Evolutionary conservation across 177 flowering plant species (phyloP), one percentile per base, ranked within the genome.

Genomic region (Vitis hybrid): DNA sequence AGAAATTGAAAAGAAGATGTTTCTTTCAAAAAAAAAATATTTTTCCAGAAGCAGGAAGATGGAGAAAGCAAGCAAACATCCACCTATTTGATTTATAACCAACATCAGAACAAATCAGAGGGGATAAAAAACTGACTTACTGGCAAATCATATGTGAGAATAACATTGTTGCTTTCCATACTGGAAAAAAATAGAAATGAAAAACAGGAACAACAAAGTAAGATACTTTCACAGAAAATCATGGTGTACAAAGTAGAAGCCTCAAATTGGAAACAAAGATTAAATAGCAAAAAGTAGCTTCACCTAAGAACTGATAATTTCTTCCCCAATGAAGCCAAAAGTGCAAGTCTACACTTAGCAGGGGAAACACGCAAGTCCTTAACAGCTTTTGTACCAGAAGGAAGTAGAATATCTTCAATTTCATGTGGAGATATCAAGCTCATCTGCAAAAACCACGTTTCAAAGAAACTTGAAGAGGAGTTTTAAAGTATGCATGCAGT

Each of bases 251-350:
- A 58, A 58, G 29, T 50, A 16, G 20, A 11, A 31, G n/a, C n/a
- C 4, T 20, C 19, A 74, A 55, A 15, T 3, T 1, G 26, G 45
- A 50, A 52, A 50, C 39, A 59, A 58, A 6, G 13, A 2, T 4
- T 12, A 61, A 18, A 1, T 3, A 29, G 12, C 14, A 52, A 11
- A 11, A 10, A n/a, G 5, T 5, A 45, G 16, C 22, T 5, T 53
- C 50, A 94, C 99, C 99, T 91, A 71, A 93, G 63, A 78, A 95
- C 73, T 54, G 92, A 84, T 55, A 93, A 67, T 77, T 86, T 93
- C 82, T 90, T 91, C 66, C 93, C 96, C 59, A 88, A 29, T 19
- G 96, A 86, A 67, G 98, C 88, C 72, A 82, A 68, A 52, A 93
- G 88, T 58, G 84, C 92, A 63, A 86, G 87, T 74, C 78, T 77